Percentiles rank a stretch among this genome's conserved stretches.
phyloP scores from a whole-genome alignment of 108 stramenopile genomes.

The Nitzschia putrida region DNA sequence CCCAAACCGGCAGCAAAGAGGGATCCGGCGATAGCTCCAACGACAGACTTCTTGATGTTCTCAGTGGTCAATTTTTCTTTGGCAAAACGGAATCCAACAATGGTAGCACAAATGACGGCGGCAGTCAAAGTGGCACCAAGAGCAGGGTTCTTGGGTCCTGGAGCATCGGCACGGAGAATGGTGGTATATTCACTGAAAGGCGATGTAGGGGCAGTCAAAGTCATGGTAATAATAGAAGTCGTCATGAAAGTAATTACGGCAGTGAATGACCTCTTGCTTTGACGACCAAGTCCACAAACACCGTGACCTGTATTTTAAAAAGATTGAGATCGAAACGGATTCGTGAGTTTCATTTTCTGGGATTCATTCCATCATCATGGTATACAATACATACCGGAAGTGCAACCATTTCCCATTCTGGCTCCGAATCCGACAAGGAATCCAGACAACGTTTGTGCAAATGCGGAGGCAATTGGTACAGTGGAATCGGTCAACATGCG shows the following conservation, averaged over 20 bases:
- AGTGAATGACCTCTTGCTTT: conserved; percentile 66
- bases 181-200: conserved; percentile 1
- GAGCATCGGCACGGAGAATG: conserved; percentile 17
- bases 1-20: conserved; percentile 71
- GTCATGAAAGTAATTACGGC: conserved; percentile 83
- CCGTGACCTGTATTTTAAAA: conserved; percentile 47
- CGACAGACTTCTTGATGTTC: conserved; percentile 23
- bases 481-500: conserved; percentile 14
- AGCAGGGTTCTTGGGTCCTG: neutral
- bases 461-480: conserved; percentile 20
- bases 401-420: conserved; percentile 77
- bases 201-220: conserved; percentile 21
- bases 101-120: neutral
- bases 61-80: neutral
- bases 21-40: conserved; percentile 35
- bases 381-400: conserved; percentile 31
- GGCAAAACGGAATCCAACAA: neutral
- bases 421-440: conserved; percentile 79
- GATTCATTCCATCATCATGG: no score
- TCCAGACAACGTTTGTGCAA: conserved; percentile 59
- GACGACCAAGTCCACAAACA: conserved; percentile 81
- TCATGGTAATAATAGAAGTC: conserved; percentile 53
- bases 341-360: no score
- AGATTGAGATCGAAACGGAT: neutral
- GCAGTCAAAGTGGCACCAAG: conserved; percentile 3